Percentiles rank a stretch among this genome's conserved stretches.
phyloP scores from a whole-genome alignment of 148 eudicot species.

The Talinum fruticosum region DNA sequence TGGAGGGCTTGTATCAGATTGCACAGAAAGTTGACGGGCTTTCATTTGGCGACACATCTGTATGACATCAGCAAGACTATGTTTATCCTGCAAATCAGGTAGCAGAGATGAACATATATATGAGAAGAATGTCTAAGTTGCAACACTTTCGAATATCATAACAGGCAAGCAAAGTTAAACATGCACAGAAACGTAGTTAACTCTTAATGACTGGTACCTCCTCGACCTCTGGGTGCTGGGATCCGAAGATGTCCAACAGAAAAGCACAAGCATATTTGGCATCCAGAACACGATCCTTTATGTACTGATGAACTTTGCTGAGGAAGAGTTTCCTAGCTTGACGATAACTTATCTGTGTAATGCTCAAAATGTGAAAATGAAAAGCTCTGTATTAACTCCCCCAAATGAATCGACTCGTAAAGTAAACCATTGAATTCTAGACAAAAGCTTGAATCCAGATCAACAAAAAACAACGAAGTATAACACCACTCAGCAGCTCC shows the following conservation, averaged over 20 bases:
- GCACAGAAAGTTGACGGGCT: slow-evolving; percentile 62
- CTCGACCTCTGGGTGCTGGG: slow-evolving; percentile 51
- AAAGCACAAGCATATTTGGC: slow-evolving; percentile 95
- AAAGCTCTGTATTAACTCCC: slow-evolving; percentile 5
- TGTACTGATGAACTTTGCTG: slow-evolving; percentile 83
- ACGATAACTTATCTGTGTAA: slow-evolving; percentile 59
- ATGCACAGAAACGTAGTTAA: neutral
- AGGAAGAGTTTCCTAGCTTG: slow-evolving; percentile 76
- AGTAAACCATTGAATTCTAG: neutral
- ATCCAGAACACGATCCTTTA: slow-evolving; percentile 82
- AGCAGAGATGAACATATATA: neutral
- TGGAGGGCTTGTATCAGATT: slow-evolving; percentile 51
- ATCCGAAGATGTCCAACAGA: slow-evolving; percentile 53
- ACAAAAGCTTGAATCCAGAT: neutral
- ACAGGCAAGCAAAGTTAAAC: neutral
- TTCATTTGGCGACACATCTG: slow-evolving; percentile 78
- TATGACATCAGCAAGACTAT: slow-evolving; percentile 62
- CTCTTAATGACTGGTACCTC: slow-evolving; percentile 51
- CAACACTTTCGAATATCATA: neutral
- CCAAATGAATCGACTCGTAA: neutral
- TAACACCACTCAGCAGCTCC: slow-evolving; percentile 12
- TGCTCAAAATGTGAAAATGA: slow-evolving; percentile 10
- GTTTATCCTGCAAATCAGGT: slow-evolving; percentile 59
- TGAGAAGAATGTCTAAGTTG: slow-evolving; percentile 9
- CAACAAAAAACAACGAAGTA: neutral